A percentile compares a stretch with the other conserved stretches of the same genome.
Evolutionary conservation across 2,329 filamentous ascomycete species (phyloP).

Genomic region (Alternaria hordeiaustralica): DNA sequence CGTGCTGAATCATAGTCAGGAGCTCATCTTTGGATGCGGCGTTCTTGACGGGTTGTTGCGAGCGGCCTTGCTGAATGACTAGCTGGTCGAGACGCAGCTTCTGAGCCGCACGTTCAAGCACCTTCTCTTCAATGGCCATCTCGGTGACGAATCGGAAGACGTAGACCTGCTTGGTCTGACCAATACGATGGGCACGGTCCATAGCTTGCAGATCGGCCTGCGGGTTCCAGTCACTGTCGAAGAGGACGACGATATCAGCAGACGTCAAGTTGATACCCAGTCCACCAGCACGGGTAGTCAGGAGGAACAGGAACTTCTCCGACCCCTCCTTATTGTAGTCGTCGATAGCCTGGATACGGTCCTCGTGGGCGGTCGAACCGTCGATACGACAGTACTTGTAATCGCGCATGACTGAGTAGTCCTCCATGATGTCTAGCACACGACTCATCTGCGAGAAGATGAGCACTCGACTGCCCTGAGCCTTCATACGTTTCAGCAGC

Average conservation of each 20-base stretch:
- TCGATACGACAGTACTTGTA: slow-evolving; percentile 98
- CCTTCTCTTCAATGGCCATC: slow-evolving; percentile 98
- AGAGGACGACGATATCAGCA: slow-evolving; percentile 94
- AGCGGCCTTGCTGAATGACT: slow-evolving; percentile 95
- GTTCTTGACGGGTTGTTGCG: slow-evolving; percentile 87
- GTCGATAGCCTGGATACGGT: slow-evolving; percentile 96
- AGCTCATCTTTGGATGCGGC: slow-evolving; percentile 96
- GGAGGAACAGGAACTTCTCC: slow-evolving; percentile 86
- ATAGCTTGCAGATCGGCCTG: slow-evolving; percentile 98
- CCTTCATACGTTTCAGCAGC: slow-evolving; percentile 80
- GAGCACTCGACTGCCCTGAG: slow-evolving; percentile 89
- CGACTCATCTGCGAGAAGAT: slow-evolving; percentile 99
- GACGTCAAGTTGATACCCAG: slow-evolving; percentile 95
- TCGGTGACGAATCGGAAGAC: slow-evolving; percentile 98
- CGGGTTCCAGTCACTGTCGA: slow-evolving; percentile 98
- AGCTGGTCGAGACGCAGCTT: slow-evolving; percentile 96
- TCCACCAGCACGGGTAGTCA: slow-evolving; percentile 94
- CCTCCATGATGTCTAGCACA: slow-evolving; percentile 93
- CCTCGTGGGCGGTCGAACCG: slow-evolving; percentile 94
- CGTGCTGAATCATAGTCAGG: slow-evolving; percentile 97
- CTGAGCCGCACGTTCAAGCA: slow-evolving; percentile 93
- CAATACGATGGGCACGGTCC: slow-evolving; percentile 98
- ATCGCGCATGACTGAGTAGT: slow-evolving; percentile 95
- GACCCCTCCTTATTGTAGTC: slow-evolving; percentile 97
- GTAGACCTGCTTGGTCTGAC: slow-evolving; percentile 96